Conservation (phyloP, 169 alveolate genomes). For the Eimeria acervulina region DNA sequence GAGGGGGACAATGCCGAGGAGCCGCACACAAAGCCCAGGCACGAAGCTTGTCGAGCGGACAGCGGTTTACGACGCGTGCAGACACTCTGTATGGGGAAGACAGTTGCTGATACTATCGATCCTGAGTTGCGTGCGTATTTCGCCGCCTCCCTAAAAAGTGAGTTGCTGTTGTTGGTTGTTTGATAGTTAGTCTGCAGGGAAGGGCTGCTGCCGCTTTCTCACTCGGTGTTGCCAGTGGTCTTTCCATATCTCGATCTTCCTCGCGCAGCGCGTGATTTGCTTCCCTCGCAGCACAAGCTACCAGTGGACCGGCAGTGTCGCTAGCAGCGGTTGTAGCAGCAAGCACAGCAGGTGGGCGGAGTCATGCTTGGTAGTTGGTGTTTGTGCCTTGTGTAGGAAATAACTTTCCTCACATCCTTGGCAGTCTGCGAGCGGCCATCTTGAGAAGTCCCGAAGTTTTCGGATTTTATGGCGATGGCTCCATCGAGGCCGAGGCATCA, state of each 20-base stretch:
- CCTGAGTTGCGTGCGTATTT: background rate
- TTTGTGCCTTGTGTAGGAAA: background rate
- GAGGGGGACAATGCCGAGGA: background rate
- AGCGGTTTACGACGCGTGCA: background rate
- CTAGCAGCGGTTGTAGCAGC: background rate
- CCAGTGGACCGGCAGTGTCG: background rate
- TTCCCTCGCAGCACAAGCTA: background rate
- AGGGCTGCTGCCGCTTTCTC: background rate
- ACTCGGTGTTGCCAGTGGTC: background rate
- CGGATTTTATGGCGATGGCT: background rate
- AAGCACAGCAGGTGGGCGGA: background rate
- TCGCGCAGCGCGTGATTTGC: background rate
- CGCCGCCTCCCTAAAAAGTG: slow-evolving; percentile 34
- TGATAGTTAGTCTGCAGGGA: background rate
- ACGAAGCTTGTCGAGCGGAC: background rate
- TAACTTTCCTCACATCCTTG: slow-evolving; percentile 33
- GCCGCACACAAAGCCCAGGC: background rate
- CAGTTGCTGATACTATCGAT: background rate
- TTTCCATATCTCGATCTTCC: background rate
- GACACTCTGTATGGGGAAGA: background rate
- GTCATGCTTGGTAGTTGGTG: background rate
- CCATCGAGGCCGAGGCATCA: background rate
- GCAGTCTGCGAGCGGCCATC: slow-evolving; percentile 55
- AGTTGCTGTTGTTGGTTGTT: background rate
- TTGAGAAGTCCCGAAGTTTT: slow-evolving; percentile 15